Conservation (phyloP, 2,329 filamentous ascomycete genomes). For the Sclerotinia borealis region DNA sequence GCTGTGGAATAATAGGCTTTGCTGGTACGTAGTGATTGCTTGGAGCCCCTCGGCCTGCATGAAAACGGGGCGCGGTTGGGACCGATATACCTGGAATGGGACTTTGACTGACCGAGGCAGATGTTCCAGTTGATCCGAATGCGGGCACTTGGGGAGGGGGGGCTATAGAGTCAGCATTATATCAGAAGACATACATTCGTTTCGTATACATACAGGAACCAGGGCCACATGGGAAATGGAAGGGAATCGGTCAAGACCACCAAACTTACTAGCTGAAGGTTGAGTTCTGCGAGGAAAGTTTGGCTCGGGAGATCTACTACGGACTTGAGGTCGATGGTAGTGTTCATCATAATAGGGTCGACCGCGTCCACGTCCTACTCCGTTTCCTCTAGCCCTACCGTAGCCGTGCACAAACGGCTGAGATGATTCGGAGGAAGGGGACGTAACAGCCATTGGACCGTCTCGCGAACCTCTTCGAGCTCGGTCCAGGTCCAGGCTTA, state of each 20-base stretch:
- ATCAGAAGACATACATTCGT: not conserved
- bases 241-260: not conserved
- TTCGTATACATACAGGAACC: not conserved
- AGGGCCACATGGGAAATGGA: not conserved
- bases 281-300: constrained; percentile 30
- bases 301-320: constrained; percentile 31
- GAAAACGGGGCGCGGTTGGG: constrained; percentile 25
- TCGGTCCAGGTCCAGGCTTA: constrained; percentile 61
- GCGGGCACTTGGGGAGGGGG: constrained; percentile 49
- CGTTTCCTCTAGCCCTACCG: constrained; percentile 47
- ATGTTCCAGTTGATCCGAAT: constrained; percentile 38
- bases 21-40: not conserved
- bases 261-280: constrained; percentile 39
- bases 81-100: constrained; percentile 25
- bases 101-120: constrained; percentile 9
- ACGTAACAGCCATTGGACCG: constrained; percentile 65
- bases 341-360: constrained; percentile 53
- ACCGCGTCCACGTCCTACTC: constrained; percentile 41
- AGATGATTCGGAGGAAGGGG: constrained; percentile 61
- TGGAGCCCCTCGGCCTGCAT: constrained; percentile 3
- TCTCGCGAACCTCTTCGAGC: constrained; percentile 65
- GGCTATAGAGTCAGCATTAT: constrained; percentile 19
- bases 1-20: not conserved
- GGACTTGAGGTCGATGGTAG: constrained; percentile 34
- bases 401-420: constrained; percentile 34